Percentiles rank a stretch among this genome's conserved stretches.
Conservation (phyloP, 1,284 basidiomycete genomes). For the Marasmius tenuissimus region DNA sequence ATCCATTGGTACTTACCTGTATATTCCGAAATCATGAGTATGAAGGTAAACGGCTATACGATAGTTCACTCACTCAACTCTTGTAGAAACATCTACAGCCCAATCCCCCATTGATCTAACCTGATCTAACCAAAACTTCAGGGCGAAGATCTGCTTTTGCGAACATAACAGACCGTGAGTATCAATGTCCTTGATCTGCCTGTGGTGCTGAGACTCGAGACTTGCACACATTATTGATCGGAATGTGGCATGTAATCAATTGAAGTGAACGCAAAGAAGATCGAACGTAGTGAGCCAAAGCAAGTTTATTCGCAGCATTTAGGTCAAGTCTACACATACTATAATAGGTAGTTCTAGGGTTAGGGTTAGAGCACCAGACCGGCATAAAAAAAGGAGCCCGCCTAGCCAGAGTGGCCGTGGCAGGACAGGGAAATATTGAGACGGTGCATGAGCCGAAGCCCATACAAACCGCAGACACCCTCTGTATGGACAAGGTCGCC, state of each 20-base stretch:
- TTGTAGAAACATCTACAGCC: constrained; percentile 42
- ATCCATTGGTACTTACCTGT: constrained; percentile 32
- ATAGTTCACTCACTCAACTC: constrained; percentile 52
- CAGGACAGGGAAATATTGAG: constrained; percentile 10
- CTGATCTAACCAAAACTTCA: constrained; percentile 41
- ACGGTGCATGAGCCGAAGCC: constrained; percentile 47
- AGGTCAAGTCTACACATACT: background rate
- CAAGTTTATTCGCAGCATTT: too few species aligned
- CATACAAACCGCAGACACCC: constrained; percentile 40
- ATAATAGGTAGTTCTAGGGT: background rate
- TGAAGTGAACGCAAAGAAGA: too few species aligned
- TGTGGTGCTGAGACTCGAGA: too few species aligned
- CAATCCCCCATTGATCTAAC: constrained; percentile 35
- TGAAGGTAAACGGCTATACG: constrained; percentile 22
- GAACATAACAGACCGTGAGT: too few species aligned
- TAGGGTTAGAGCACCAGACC: background rate
- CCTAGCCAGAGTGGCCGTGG: constrained; percentile 6
- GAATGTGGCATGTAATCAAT: too few species aligned
- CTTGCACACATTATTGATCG: too few species aligned
- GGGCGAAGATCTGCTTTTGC: too few species aligned
- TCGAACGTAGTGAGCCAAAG: too few species aligned
- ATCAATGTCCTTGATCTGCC: too few species aligned
- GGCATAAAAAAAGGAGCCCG: constrained; percentile 2
- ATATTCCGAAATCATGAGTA: constrained; percentile 60
- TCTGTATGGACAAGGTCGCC: constrained; percentile 44